Evolutionary conservation across 2,329 filamentous ascomycete species (phyloP).

Genomic region (Colletotrichum orchidophilum): DNA sequence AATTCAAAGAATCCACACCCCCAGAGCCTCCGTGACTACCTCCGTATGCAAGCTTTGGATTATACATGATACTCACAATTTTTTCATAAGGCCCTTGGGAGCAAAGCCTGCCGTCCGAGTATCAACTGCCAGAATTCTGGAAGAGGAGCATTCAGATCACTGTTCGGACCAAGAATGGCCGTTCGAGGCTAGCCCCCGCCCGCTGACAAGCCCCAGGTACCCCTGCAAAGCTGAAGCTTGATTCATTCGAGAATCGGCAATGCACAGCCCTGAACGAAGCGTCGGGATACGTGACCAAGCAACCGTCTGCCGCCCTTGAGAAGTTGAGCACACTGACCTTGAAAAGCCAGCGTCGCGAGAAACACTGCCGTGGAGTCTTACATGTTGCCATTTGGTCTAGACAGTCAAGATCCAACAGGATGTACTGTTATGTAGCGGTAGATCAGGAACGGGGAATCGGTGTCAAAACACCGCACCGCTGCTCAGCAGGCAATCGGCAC

Average conservation of each 20-base stretch:
- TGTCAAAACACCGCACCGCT: not conserved
- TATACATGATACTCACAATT: too few species aligned
- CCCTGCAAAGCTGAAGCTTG: conserved; percentile 16
- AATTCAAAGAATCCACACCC: too few species aligned
- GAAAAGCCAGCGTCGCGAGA: not conserved
- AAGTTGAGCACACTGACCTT: not conserved
- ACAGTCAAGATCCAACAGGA: not conserved
- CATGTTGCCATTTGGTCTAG: not conserved
- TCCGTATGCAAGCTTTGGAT: not conserved
- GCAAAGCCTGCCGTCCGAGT: not conserved
- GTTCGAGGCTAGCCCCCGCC: not conserved
- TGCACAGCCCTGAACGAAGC: not conserved
- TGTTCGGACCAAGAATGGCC: conserved; percentile 3
- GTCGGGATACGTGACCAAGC: not conserved
- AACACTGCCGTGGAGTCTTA: not conserved
- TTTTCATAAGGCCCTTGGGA: not conserved
- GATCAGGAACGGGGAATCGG: not conserved
- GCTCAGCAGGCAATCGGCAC: conserved; percentile 1
- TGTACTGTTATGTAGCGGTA: not conserved
- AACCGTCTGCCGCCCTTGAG: too few species aligned
- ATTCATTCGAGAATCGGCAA: conserved; percentile 1
- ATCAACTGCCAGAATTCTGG: not conserved
- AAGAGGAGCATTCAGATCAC: not conserved
- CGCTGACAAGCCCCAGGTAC: not conserved
- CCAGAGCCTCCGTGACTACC: too few species aligned